Conservation (phyloP, 805 yeast species). For the Pachysolen tannophilus region DNA sequence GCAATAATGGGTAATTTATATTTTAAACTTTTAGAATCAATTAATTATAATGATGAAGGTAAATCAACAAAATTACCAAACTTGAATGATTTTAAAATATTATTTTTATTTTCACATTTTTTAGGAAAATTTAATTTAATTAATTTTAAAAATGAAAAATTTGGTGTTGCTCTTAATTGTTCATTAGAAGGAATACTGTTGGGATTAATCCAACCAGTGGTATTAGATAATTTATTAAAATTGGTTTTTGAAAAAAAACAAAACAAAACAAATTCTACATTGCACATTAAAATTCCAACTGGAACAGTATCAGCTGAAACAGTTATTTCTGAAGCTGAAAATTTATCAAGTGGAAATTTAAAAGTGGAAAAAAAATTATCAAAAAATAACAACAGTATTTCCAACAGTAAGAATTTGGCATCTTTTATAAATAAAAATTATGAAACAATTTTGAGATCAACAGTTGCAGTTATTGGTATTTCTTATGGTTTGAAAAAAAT, state of each 20-base stretch:
- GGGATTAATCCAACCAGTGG: conserved; percentile 44
- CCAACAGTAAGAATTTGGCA: conserved; percentile 9
- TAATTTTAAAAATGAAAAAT: conserved; percentile 31
- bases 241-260: too few species aligned
- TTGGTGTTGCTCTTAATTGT: conserved; percentile 21
- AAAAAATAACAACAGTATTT: conserved; percentile 13
- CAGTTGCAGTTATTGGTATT: conserved; percentile 62
- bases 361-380: conserved; percentile 6
- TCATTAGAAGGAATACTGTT: conserved; percentile 50
- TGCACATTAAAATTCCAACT: conserved; percentile 2
- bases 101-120: conserved; percentile 21
- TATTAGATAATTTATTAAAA: conserved; percentile 9
- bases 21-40: conserved; percentile 42
- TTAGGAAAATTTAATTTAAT: too few species aligned
- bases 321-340: too few species aligned
- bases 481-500: conserved; percentile 61
- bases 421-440: too few species aligned
- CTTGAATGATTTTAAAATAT: conserved; percentile 15
- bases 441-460: conserved; percentile 30
- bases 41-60: conserved; percentile 31
- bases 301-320: conserved; percentile 8
- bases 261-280: too few species aligned
- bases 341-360: background rate
- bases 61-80: conserved; percentile 18
- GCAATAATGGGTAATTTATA: conserved; percentile 44